A percentile compares a stretch with the other conserved stretches of the same genome.
phyloP scores from a whole-genome alignment of 345 rosid genomes.

The Leavenworthia alabamica region DNA sequence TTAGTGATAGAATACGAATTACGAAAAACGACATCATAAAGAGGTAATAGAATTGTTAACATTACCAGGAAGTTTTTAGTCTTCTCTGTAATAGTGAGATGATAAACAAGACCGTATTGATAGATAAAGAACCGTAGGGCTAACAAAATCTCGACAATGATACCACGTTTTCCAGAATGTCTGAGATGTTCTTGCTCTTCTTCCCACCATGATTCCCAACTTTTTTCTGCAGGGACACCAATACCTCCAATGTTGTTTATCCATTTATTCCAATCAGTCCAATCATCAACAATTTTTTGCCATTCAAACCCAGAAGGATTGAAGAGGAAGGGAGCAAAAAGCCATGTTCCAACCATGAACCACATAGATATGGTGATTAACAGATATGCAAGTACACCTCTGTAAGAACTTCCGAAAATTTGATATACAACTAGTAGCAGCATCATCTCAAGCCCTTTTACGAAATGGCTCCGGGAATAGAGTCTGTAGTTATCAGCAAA shows the following conservation, averaged over 20 bases:
- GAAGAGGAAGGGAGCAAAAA: conserved; percentile 95
- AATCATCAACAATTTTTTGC: conserved; percentile 99
- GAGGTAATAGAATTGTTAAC: background rate
- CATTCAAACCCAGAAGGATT: conserved; percentile 99
- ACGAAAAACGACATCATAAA: background rate
- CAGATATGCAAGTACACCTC: conserved; percentile 80
- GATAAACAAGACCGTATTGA: conserved; percentile 95
- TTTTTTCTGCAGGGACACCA: conserved; percentile 93
- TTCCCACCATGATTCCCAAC: conserved; percentile 99
- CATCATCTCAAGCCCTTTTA: conserved; percentile 96
- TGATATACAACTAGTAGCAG: conserved; percentile 80
- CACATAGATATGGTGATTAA: conserved; percentile 91
- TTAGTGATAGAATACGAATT: background rate
- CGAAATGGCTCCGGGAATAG: conserved; percentile 97
- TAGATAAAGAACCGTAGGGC: conserved; percentile 83
- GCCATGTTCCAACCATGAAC: conserved; percentile 99
- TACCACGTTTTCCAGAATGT: conserved; percentile 89
- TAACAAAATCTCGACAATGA: conserved; percentile 77
- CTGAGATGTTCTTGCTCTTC: conserved; percentile 95
- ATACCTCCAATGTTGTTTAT: conserved; percentile 87
- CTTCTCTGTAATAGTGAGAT: conserved; percentile 49
- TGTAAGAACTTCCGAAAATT: conserved; percentile 76
- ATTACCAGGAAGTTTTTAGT: conserved; percentile 67
- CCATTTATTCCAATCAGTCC: conserved; percentile 99
- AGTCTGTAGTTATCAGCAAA: conserved; percentile 98